phyloP scores from a whole-genome alignment of 176 grass and related monocot species.

The Panicum miliaceum region DNA sequence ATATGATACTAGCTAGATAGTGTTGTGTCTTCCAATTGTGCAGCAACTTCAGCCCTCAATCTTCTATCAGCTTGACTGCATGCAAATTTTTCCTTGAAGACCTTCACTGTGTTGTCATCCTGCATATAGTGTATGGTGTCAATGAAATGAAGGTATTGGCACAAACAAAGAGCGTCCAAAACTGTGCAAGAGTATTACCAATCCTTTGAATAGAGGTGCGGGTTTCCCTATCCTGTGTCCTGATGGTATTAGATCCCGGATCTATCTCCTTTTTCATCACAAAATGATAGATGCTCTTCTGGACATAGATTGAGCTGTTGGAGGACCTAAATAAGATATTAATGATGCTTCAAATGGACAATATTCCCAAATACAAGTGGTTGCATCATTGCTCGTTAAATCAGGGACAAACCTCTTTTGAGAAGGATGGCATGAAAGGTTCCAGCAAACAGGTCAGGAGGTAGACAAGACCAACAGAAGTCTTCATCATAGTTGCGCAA shows the following conservation, averaged over 20 bases:
- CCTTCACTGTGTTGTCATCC: slow-evolving; percentile 64
- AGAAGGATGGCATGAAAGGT: slow-evolving; percentile 85
- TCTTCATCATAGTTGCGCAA: slow-evolving; percentile 80
- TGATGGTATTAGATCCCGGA: slow-evolving; percentile 65
- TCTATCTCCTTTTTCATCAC: slow-evolving; percentile 68
- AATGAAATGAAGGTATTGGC: slow-evolving; percentile 20
- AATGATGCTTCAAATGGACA: neutral
- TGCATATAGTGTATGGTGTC: slow-evolving; percentile 35
- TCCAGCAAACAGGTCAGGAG: slow-evolving; percentile 76
- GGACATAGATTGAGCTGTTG: slow-evolving; percentile 71
- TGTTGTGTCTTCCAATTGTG: slow-evolving; percentile 55
- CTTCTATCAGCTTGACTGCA: slow-evolving; percentile 70
- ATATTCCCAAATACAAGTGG: slow-evolving; percentile 12
- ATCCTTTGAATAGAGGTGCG: slow-evolving; percentile 65
- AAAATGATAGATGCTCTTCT: slow-evolving; percentile 60
- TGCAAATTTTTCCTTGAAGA: slow-evolving; percentile 65
- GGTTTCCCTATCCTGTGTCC: slow-evolving; percentile 77
- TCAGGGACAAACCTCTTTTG: slow-evolving; percentile 56
- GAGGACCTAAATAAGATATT: slow-evolving; percentile 53
- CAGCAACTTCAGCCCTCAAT: slow-evolving; percentile 46
- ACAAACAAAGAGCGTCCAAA: slow-evolving; percentile 26
- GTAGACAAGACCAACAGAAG: slow-evolving; percentile 66
- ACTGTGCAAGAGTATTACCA: slow-evolving; percentile 49
- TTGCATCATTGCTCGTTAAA: neutral
- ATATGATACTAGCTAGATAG: slow-evolving; percentile 36